Base-by-base conservation (phyloP, 1,284 basidiomycete species). In the Leccinum fallax region DNA sequence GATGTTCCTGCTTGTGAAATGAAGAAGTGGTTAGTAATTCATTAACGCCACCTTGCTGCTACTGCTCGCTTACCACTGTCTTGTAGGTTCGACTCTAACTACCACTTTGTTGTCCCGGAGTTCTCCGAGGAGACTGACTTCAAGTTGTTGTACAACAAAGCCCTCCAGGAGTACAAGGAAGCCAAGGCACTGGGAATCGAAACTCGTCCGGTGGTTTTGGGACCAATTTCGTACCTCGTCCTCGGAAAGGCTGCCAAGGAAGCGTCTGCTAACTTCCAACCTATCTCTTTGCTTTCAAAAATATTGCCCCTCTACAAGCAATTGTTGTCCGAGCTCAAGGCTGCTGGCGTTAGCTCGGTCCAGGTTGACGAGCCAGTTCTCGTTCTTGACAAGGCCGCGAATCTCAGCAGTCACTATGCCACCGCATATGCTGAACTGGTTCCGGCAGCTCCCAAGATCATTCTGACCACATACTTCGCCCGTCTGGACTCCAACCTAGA, bases 31-130 rank as follows among this genome's bases (percentile, higher is more conserved):
- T 92, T 70, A 65, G 85, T 80, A 54, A 54, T 58, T 62, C 21
- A 28, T 36, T 32, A 58, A 59, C 36, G 48, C 61, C 57, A 13
- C 26, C 36, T 52, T 64, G 21, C 60, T 53, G 32, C 60, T 24
- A 54, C 58, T 28, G 16, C 60, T 70, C 28, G 68, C 53, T 61
- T 52, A 59, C 43, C 48, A 63, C 60, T 70, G 53, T 6, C 10
- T 57, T 16, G 53, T 67, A 94, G 94, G 95, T 99, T 98, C 80
- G 97, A 99, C 83, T 98, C 96, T 61, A 99, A 99, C 89, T 99
- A 99, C 85, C 97, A 99, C 85, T 97, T 92, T 76, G 95, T 99
- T 80, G 97, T 98, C 66, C 97, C 96, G 65, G 97, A 99, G 83
- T 88, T 99, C 80, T 93, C 93, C 24, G 92, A 95, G 65, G 83